Conservation (phyloP, 2,329 filamentous ascomycete genomes). For the Pseudocercospora vitis region DNA sequence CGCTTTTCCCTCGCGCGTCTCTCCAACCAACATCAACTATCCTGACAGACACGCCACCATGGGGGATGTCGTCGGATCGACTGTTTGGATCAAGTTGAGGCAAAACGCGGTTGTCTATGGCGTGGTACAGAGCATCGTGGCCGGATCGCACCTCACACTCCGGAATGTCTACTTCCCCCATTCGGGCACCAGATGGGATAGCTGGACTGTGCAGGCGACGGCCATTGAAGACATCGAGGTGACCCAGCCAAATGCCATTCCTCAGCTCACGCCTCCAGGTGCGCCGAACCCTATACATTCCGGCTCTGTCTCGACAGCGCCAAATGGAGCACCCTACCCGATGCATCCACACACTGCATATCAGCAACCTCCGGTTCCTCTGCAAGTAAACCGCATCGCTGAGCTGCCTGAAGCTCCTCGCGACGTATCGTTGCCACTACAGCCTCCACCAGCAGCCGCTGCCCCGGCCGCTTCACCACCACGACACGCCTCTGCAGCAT, state of each 20-base stretch:
- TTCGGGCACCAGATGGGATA: conserved; percentile 53
- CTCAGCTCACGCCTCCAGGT: not conserved
- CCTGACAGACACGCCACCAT: conserved; percentile 11
- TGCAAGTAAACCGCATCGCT: conserved; percentile 16
- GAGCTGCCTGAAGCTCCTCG: conserved; percentile 25
- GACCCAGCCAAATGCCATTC: conserved; percentile 25
- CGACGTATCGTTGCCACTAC: conserved; percentile 16
- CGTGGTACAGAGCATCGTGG: conserved; percentile 64
- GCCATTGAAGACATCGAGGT: conserved; percentile 62
- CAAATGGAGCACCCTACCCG: not conserved
- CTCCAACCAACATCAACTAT: not conserved
- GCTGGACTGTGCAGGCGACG: conserved; percentile 58
- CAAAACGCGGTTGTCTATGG: conserved; percentile 64
- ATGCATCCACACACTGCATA: not conserved
- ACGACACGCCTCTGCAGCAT: conserved; percentile 44
- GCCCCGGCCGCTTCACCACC: conserved; percentile 37
- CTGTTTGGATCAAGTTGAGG: conserved; percentile 71
- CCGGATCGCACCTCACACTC: conserved; percentile 68
- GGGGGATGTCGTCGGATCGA: conserved; percentile 54
- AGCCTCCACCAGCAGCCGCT: conserved; percentile 26
- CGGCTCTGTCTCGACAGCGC: not conserved
- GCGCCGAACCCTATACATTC: not conserved
- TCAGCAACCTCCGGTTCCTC: not conserved
- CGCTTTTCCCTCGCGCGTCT: too few relatives aligned
- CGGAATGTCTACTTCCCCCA: conserved; percentile 63